A percentile compares a stretch with the other conserved stretches of the same genome.
phyloP scores from a whole-genome alignment of 257 asterid genomes.

The Solanum ossicruentum region DNA sequence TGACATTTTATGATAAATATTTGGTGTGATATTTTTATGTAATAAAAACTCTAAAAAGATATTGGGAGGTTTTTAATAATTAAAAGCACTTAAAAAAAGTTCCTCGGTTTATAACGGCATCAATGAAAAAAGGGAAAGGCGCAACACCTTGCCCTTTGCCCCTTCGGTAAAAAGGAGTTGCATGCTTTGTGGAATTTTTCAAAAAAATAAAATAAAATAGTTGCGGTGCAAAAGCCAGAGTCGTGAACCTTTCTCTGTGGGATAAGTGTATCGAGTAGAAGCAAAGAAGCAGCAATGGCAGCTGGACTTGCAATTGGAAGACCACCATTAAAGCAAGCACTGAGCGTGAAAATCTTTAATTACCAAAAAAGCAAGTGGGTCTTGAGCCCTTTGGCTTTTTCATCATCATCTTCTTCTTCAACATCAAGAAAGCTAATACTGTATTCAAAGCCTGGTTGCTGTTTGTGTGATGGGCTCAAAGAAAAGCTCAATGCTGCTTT shows the following conservation, averaged over 20 bases:
- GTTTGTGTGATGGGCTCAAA: slow-evolving; percentile 99
- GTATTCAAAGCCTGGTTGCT: slow-evolving; percentile 96
- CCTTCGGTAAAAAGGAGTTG: too few species aligned
- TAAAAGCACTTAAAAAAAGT: too few species aligned
- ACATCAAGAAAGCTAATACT: slow-evolving; percentile 43
- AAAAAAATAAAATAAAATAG: too few species aligned
- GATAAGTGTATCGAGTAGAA: background rate
- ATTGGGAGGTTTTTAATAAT: too few species aligned
- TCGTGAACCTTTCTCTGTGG: background rate
- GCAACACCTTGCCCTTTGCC: too few species aligned
- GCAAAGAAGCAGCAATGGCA: background rate
- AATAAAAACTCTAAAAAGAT: too few species aligned
- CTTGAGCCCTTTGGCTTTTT: slow-evolving; percentile 20
- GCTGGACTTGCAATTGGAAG: background rate
- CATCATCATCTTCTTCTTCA: slow-evolving; percentile 23
- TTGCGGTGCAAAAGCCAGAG: background rate
- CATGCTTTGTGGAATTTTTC: too few species aligned
- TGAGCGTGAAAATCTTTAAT: slow-evolving; percentile 8
- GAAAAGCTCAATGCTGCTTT: slow-evolving; percentile 79
- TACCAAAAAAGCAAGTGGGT: slow-evolving; percentile 1
- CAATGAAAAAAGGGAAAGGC: too few species aligned
- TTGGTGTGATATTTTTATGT: too few species aligned
- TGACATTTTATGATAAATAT: too few species aligned
- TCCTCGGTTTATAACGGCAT: too few species aligned
- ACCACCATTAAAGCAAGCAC: slow-evolving; percentile 1